Conservation (phyloP, 257 asterid species). For the Gentiana macrophylla region DNA sequence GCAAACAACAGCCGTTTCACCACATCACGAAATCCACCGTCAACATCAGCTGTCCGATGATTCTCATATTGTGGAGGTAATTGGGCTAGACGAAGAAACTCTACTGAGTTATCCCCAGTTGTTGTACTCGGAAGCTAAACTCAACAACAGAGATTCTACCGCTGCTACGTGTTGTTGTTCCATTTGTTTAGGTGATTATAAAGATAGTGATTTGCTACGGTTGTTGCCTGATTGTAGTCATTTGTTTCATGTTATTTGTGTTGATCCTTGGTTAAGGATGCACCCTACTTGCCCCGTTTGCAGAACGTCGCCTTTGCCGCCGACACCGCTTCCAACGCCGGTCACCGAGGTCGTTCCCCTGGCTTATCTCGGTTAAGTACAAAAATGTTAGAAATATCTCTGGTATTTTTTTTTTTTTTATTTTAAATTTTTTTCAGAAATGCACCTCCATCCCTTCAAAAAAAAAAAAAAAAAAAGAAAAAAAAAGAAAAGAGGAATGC, state of each 20-base stretch:
- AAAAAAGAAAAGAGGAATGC: too few relatives aligned
- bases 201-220: conserved; percentile 42
- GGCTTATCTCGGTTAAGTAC: conserved; percentile 9
- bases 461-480: too few relatives aligned
- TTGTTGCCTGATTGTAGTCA: conserved; percentile 79
- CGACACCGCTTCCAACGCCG: conserved; percentile 72
- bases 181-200: conserved; percentile 79
- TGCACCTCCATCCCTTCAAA: too few relatives aligned
- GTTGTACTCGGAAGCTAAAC: conserved; percentile 56
- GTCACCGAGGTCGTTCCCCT: conserved; percentile 74
- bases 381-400: too few relatives aligned
- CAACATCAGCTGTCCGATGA: too few relatives aligned
- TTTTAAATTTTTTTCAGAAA: too few relatives aligned
- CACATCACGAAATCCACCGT: background rate
- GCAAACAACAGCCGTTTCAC: conserved; percentile 12
- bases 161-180: conserved; percentile 61
- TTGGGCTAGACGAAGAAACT: conserved; percentile 72
- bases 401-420: too few relatives aligned
- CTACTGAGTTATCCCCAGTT: conserved; percentile 52
- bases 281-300: conserved; percentile 94
- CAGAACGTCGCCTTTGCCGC: conserved; percentile 67
- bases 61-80: background rate
- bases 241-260: conserved; percentile 65
- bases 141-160: conserved; percentile 37
- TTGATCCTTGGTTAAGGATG: conserved; percentile 78